phyloP scores from a whole-genome alignment of 2,329 filamentous ascomycete species.

The Monilinia fructigena region DNA sequence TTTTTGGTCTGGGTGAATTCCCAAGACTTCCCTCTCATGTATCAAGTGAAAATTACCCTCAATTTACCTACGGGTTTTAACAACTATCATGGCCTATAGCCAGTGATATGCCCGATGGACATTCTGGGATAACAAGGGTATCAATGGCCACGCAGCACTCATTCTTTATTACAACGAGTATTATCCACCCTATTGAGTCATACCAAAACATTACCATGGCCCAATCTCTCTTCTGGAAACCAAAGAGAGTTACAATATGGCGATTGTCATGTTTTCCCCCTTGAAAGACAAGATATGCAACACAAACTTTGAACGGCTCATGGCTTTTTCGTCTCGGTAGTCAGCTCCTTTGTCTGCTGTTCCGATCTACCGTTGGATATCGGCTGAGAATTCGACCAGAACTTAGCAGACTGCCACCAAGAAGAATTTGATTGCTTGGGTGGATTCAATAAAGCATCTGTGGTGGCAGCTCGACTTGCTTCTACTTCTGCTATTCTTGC shows the following conservation, averaged over 20 bases:
- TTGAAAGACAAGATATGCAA: neutral
- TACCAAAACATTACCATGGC: neutral
- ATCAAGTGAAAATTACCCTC: neutral
- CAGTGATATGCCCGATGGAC: neutral
- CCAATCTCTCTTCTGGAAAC: neutral
- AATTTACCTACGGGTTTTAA: neutral
- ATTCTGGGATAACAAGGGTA: neutral
- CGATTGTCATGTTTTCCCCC: neutral
- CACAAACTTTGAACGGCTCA: neutral
- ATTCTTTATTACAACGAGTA: slow-evolving; percentile 6
- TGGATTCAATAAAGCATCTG: slow-evolving; percentile 27
- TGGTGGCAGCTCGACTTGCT: slow-evolving; percentile 30
- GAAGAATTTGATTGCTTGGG: slow-evolving; percentile 28
- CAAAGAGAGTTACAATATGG: neutral
- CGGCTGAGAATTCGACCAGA: slow-evolving; percentile 26
- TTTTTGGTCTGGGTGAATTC: neutral
- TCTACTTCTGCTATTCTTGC: slow-evolving; percentile 30
- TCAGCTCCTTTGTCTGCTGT: neutral
- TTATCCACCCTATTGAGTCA: neutral
- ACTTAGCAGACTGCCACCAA: slow-evolving; percentile 32
- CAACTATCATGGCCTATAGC: neutral
- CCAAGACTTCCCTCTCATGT: neutral
- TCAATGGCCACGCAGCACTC: neutral
- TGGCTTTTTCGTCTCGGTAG: slow-evolving; percentile 3
- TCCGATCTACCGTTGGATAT: neutral